Evolutionary conservation across 2,329 filamentous ascomycete species (phyloP), one percentile per base, ranked within the genome.

Genomic region (Colletotrichum lini): DNA sequence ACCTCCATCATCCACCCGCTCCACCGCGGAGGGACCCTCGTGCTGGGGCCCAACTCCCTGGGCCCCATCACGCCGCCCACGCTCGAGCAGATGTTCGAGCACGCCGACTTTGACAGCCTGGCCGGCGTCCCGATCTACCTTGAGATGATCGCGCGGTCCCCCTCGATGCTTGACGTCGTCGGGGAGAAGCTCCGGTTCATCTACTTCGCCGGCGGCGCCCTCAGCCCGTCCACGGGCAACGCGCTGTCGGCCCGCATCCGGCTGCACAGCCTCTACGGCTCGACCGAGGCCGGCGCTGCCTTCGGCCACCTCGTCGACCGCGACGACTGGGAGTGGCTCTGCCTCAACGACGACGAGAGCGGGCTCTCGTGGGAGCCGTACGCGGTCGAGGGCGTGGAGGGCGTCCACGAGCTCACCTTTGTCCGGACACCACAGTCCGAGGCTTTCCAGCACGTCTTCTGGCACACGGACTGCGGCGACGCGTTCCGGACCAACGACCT

Each of bases 401-500:
- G 77, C 10, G 60, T 82, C 13, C 80, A 81, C 66, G 79, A 83
- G 62, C 76, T 80, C 21, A 74, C 81, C 23, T 75, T 82, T 12
- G 74, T 79, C 1, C 77, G 78, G 2, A 74, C 79, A 1, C 72
- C 76, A 3, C 56, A 75, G n/a, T 73, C 75, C 0, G 47, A 73
- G 3, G 64, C 40, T 0, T 77, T 77, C 21, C 80, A 84, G 59
- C 78, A 79, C 3, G 73, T 83, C 26, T 86, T 86, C 65, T 82
- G n/a, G 82, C 83, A 59, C 21, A 67, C 57, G 10, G 21, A 56
- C n/a, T 23, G 40, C 57, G 45, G 52, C 13, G 38, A 61, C 4
- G 49, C 44, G 2, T 23, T 53, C 15, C 56, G 30, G 16, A 62
- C 35, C n/a, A 67, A 54, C 10, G 86, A 88, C 61, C 73, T 87